Conservation (phyloP, 2,329 filamentous ascomycete genomes). For the Boeremia lycopersici region DNA sequence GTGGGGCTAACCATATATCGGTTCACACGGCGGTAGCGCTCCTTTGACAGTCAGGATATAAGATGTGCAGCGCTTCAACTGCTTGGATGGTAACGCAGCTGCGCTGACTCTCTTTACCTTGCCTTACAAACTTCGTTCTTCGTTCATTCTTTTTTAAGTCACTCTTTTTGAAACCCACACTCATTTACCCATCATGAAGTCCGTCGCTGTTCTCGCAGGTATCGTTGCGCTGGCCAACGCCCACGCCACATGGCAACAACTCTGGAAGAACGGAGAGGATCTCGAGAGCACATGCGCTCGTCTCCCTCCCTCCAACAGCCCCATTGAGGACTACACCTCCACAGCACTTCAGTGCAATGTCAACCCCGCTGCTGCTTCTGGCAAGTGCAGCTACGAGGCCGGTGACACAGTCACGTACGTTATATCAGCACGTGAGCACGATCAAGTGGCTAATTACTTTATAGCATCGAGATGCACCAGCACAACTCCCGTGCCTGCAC, state of each 20-base stretch:
- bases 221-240: conserved; percentile 34
- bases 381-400: conserved; percentile 34
- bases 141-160: conserved; percentile 35
- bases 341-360: conserved; percentile 41
- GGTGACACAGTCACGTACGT: conserved; percentile 33
- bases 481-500: conserved; percentile 31
- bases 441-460: not conserved
- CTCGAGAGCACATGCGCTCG: conserved; percentile 38
- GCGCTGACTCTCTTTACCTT: conserved; percentile 39
- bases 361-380: conserved; percentile 31
- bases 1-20: conserved; percentile 23
- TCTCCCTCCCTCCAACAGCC: conserved; percentile 36
- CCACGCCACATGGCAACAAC: conserved; percentile 40
- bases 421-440: not conserved
- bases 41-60: conserved; percentile 26
- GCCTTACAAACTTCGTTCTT: conserved; percentile 25
- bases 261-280: conserved; percentile 40
- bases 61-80: conserved; percentile 18
- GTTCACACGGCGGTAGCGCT: conserved; percentile 23
- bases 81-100: conserved; percentile 32
- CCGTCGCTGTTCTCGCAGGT: conserved; percentile 34
- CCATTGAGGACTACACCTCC: conserved; percentile 38
- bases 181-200: conserved; percentile 33
- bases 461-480: conserved; percentile 38
- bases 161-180: conserved; percentile 22